phyloP scores from a whole-genome alignment of 169 alveolate species.

The Plasmodium billcollinsi region DNA sequence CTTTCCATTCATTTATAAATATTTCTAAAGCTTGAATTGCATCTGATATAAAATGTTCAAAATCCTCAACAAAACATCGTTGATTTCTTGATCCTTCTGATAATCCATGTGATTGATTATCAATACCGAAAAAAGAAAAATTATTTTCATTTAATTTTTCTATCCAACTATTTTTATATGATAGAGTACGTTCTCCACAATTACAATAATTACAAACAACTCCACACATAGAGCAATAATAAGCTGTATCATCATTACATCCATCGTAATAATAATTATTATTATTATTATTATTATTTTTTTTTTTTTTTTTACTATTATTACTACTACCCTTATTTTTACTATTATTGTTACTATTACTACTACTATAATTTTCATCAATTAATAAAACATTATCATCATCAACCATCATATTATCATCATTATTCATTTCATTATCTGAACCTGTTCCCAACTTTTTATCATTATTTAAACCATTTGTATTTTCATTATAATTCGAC shows the following conservation, averaged over 20 bases:
- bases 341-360: neutral
- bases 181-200: constrained; percentile 67
- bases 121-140: constrained; percentile 80
- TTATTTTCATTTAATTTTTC: constrained; percentile 79
- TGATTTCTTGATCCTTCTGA: constrained; percentile 78
- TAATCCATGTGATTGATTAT: constrained; percentile 83
- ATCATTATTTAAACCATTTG: constrained; percentile 2
- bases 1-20: constrained; percentile 69
- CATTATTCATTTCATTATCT: neutral
- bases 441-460: neutral
- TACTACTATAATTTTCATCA: neutral
- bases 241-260: constrained; percentile 17
- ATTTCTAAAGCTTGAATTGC: constrained; percentile 81
- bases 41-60: constrained; percentile 78
- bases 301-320: neutral
- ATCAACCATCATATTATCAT: neutral
- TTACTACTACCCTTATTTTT: neutral
- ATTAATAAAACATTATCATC: neutral
- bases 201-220: constrained; percentile 38
- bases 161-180: constrained; percentile 82
- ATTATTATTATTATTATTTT: neutral
- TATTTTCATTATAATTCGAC: constrained; percentile 16
- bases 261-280: neutral
- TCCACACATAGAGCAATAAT: constrained; percentile 71
- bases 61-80: constrained; percentile 74